Evolutionary conservation across 2,329 filamentous ascomycete species (phyloP), one percentile per base, ranked within the genome.

Genomic region (Colletotrichum caudatum): DNA sequence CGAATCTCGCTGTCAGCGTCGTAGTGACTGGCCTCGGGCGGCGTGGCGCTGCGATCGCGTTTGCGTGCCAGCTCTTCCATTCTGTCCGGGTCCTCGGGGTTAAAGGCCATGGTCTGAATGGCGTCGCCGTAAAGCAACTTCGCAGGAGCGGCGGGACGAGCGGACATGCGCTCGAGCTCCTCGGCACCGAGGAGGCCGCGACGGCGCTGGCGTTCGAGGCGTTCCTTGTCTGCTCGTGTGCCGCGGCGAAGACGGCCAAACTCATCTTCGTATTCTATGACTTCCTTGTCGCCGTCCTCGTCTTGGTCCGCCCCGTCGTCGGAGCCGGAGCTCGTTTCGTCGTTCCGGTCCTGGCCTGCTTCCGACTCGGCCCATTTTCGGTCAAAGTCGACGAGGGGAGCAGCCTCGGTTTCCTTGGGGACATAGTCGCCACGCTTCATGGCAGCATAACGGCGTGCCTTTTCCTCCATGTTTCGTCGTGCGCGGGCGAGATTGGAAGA

Each of bases 221-320:
- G 87, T 51, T 89, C 87, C 20, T 89, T 90, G 73, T 96, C 89
- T 5, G 90, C 88, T 59, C 88, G 88, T 0, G 93, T 95, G 23
- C 92, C 93, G 54, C 84, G 89, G 4, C 95, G 86, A 18, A 91
- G 88, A n/a, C 96, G 91, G 2, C 96, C 96, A 78, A 97, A 97
- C 78, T 98, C 96, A 80, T 99, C 96, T 64, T 92, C 88, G 79
- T 94, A 97, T 75, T 98, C 95, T 6, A 98, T 84, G n/a, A 93
- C 81, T 65, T 94, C 33, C 86, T 84, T 81, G 53, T 84, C 35
- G 86, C 84, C 81, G 54, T 84, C 83, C 26, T 77, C 75, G 76
- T 80, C 83, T 72, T 78, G 56, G 74, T 78, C 69, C 4, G 76
- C 81, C 18, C 84, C 83, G 2, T 80, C 79, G n/a, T 81, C 82